phyloP scores from a whole-genome alignment of 257 asterid species.

The Fraxinus anomala region DNA sequence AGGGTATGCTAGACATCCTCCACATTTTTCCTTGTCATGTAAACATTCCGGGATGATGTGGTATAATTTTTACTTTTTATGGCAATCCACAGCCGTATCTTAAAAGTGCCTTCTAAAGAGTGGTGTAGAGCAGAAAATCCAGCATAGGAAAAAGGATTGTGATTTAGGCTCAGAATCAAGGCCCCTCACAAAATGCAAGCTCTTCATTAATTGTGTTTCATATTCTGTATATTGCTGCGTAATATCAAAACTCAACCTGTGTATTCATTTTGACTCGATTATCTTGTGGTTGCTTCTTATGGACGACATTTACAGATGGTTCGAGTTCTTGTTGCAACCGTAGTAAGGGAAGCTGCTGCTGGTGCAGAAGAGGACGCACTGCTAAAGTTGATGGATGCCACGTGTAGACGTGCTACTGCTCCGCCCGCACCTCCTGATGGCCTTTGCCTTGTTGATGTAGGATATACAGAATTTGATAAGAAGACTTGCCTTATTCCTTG shows the following conservation, averaged over 20 bases:
- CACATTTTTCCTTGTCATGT: no score
- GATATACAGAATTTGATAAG: constrained; percentile 67
- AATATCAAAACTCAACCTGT: neutral
- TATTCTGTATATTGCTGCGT: neutral
- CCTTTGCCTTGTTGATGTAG: constrained; percentile 89
- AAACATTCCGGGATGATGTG: no score
- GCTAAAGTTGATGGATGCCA: constrained; percentile 84
- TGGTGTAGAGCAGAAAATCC: neutral
- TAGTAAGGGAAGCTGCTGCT: constrained; percentile 92
- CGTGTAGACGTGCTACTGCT: constrained; percentile 95
- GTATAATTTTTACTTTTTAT: no score
- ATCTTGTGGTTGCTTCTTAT: constrained; percentile 6
- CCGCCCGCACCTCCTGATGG: constrained; percentile 98
- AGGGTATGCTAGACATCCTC: no score
- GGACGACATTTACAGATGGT: constrained; percentile 64
- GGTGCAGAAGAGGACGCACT: constrained; percentile 82
- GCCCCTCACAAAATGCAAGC: neutral
- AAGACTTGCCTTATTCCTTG: constrained; percentile 60
- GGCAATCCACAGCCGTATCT: neutral
- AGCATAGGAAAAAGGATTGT: neutral
- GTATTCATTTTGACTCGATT: constrained; percentile 7
- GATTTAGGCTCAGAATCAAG: neutral
- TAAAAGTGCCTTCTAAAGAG: neutral
- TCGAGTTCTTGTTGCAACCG: constrained; percentile 93
- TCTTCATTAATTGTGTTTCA: neutral